phyloP scores from a whole-genome alignment of 495 filamentous ascomycete genomes.

The Chaetomium tenue region DNA sequence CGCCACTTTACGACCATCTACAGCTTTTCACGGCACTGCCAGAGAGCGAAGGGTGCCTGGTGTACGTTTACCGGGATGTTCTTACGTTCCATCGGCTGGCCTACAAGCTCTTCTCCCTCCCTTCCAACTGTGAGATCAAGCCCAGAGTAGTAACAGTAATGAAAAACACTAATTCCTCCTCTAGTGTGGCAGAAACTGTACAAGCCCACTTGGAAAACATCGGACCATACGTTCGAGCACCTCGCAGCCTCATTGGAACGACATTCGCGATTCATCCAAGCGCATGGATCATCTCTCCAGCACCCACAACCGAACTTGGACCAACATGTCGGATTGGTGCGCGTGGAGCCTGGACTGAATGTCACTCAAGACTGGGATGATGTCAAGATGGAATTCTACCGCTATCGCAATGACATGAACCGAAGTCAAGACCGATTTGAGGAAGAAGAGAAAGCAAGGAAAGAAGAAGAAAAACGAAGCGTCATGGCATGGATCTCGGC shows the following conservation, averaged over 20 bases:
- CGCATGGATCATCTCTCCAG: background rate
- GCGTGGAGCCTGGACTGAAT: background rate
- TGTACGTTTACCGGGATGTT: background rate
- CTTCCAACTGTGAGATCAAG: background rate
- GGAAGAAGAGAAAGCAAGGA: background rate
- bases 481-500: background rate
- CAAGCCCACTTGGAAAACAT: background rate
- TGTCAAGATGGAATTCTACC: background rate
- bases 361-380: background rate
- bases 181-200: background rate
- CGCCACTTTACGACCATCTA: background rate
- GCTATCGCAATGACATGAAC: slow-evolving; percentile 1
- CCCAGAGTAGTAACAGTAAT: background rate
- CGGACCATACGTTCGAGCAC: background rate
- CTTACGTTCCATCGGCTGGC: background rate
- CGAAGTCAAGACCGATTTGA: background rate
- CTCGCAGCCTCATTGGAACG: background rate
- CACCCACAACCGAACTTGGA: background rate
- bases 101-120: background rate
- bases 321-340: background rate
- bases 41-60: background rate
- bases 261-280: background rate
- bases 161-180: background rate
- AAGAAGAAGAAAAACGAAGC: slow-evolving; percentile 3
- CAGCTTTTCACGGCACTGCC: background rate